phyloP scores from a whole-genome alignment of 75 land plant species.

The Larix kaempferi region DNA sequence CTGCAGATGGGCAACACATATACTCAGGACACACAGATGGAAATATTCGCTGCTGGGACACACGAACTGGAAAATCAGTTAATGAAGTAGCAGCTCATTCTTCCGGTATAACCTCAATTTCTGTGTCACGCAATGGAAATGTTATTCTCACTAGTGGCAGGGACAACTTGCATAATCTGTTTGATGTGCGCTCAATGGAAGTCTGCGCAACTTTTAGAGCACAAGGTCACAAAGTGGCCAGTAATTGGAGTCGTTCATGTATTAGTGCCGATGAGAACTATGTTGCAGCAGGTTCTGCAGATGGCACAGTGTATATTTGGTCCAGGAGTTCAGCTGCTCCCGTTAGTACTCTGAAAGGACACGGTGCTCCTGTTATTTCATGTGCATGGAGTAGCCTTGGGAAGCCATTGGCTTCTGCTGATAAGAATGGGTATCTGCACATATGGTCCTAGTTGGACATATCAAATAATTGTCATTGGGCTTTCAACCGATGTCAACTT shows the following conservation, averaged over 20 bases:
- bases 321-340: constrained; percentile 44
- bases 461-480: too few relatives aligned
- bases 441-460: constrained; percentile 57
- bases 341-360: constrained; percentile 60
- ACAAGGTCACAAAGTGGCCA: constrained; percentile 60
- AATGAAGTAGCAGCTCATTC: constrained; percentile 94
- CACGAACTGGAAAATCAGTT: constrained; percentile 58
- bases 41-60: constrained; percentile 89
- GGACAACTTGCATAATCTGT: constrained; percentile 88
- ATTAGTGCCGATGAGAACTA: constrained; percentile 83
- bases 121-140: constrained; percentile 69
- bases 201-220: constrained; percentile 75
- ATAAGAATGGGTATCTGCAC: constrained; percentile 71
- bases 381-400: constrained; percentile 93
- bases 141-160: constrained; percentile 81
- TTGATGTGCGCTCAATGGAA: constrained; percentile 83
- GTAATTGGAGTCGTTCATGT: constrained; percentile 94
- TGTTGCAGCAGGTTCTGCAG: constrained; percentile 87
- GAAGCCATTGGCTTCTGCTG: constrained; percentile 72
- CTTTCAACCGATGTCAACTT: too few relatives aligned
- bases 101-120: constrained; percentile 77
- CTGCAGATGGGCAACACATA: constrained; percentile 69
- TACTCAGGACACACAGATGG: constrained; percentile 98
- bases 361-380: constrained; percentile 65
- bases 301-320: constrained; percentile 89